phyloP scores from a whole-genome alignment of 176 grass and related monocot species.

The Musa troglodytarum region DNA sequence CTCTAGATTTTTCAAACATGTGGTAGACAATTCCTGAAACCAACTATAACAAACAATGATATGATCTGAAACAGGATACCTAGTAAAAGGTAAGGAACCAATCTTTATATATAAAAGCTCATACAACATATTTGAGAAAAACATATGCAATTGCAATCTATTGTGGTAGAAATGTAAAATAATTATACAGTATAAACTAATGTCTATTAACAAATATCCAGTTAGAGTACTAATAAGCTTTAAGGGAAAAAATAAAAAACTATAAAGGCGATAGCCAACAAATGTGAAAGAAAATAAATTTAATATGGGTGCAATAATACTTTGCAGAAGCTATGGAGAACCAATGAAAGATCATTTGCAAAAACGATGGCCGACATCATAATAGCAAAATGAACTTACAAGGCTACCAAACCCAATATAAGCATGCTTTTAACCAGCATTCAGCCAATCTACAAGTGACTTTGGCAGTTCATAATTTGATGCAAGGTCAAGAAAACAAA shows the following conservation, averaged over 20 bases:
- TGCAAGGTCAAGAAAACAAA: constrained; percentile 96
- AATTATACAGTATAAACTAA: too few relatives aligned
- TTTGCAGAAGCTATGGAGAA: not conserved
- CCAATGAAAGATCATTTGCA: not conserved
- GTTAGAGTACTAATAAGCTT: too few relatives aligned
- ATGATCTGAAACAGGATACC: too few relatives aligned
- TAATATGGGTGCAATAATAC: not conserved
- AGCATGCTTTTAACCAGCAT: constrained; percentile 71
- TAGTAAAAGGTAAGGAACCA: too few relatives aligned
- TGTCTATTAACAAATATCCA: too few relatives aligned
- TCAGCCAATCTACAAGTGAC: constrained; percentile 82
- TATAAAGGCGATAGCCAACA: not conserved
- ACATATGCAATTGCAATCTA: too few relatives aligned
- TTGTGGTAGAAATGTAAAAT: too few relatives aligned
- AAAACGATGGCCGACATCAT: not conserved
- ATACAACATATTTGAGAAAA: too few relatives aligned
- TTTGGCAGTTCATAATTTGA: constrained; percentile 80
- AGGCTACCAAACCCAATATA: constrained; percentile 98
- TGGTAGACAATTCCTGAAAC: too few relatives aligned
- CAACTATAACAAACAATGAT: too few relatives aligned
- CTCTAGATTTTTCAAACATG: too few relatives aligned
- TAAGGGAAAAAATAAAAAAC: not conserved
- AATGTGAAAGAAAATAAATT: not conserved
- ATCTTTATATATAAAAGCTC: too few relatives aligned
- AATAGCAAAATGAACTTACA: constrained; percentile 46